Percentiles rank a stretch among this genome's conserved stretches.
Evolutionary conservation across 768 basidiomycete genomes (phyloP).

Genomic region (Leccinum uliginosum): DNA sequence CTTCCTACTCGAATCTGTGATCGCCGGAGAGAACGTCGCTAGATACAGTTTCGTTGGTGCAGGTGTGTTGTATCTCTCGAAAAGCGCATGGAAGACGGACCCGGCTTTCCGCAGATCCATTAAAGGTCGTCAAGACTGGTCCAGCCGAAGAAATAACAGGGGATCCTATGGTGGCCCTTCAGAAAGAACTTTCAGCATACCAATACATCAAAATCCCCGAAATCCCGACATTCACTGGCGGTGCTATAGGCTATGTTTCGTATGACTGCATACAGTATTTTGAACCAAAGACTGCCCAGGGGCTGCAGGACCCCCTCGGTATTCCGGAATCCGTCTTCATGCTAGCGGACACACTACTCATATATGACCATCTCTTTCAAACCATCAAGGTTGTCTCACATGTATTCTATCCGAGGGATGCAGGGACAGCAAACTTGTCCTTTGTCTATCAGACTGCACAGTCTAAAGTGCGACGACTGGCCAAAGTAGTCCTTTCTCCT

Average conservation of each 20-base stretch:
- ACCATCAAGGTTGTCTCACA: slow-evolving; percentile 95
- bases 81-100: not conserved
- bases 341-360: slow-evolving; percentile 91
- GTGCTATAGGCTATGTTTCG: slow-evolving; percentile 94
- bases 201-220: slow-evolving; percentile 90
- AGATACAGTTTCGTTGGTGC: slow-evolving; percentile 96
- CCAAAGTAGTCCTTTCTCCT: slow-evolving; percentile 55
- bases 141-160: slow-evolving; percentile 77
- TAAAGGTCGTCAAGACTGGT: slow-evolving; percentile 88
- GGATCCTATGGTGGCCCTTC: slow-evolving; percentile 81
- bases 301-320: slow-evolving; percentile 70
- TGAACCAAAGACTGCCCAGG: slow-evolving; percentile 84
- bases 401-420: slow-evolving; percentile 77
- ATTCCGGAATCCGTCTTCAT: slow-evolving; percentile 97
- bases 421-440: slow-evolving; percentile 61
- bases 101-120: slow-evolving; percentile 59
- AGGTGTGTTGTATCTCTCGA: slow-evolving; percentile 47
- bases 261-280: slow-evolving; percentile 97
- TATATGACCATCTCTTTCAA: slow-evolving; percentile 97
- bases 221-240: slow-evolving; percentile 92
- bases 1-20: slow-evolving; percentile 91
- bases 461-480: slow-evolving; percentile 75
- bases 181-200: slow-evolving; percentile 83
- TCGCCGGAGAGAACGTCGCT: slow-evolving; percentile 85
- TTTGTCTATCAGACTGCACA: slow-evolving; percentile 90